phyloP scores from a whole-genome alignment of 768 basidiomycete genomes.

The Lyophyllum atratum region DNA sequence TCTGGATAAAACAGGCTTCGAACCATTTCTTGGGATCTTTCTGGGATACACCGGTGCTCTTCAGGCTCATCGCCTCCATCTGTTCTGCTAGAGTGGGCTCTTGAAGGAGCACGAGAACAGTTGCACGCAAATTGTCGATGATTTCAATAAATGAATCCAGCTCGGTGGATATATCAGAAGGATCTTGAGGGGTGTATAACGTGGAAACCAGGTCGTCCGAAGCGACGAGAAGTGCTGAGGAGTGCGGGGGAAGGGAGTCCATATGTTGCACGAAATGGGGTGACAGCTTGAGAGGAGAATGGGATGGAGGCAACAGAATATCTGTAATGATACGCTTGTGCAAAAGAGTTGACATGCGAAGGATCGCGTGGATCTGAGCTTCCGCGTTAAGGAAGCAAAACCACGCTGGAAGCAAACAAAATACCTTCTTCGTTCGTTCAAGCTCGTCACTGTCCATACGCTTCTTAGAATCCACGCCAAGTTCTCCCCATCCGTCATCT shows the following conservation, averaged over 20 bases:
- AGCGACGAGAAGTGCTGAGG: slow-evolving; percentile 51
- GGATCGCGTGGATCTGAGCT: slow-evolving; percentile 55
- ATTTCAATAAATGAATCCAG: slow-evolving; percentile 37
- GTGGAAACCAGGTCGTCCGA: slow-evolving; percentile 71
- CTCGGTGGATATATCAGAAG: slow-evolving; percentile 38
- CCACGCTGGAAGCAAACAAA: not conserved
- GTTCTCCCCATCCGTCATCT: slow-evolving; percentile 66
- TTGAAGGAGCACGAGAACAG: slow-evolving; percentile 23
- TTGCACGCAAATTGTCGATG: slow-evolving; percentile 37
- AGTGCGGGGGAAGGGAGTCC: slow-evolving; percentile 53
- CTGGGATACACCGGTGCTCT: slow-evolving; percentile 15
- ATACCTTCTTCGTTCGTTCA: slow-evolving; percentile 61
- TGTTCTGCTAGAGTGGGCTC: slow-evolving; percentile 29
- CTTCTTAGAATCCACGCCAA: slow-evolving; percentile 50
- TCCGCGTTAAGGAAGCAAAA: not conserved
- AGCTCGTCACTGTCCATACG: slow-evolving; percentile 51
- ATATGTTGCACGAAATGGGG: slow-evolving; percentile 31
- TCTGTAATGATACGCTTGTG: slow-evolving; percentile 63
- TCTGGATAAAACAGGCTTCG: slow-evolving; percentile 62
- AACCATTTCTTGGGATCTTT: slow-evolving; percentile 60
- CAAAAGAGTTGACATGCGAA: slow-evolving; percentile 60
- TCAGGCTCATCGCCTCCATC: slow-evolving; percentile 25
- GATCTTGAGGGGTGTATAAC: slow-evolving; percentile 65
- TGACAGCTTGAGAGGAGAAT: slow-evolving; percentile 15
- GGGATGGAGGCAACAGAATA: slow-evolving; percentile 37